A percentile compares a stretch with the other conserved stretches of the same genome.
Conservation (phyloP, 148 eudicot genomes). For the Rhododendron ovatum region DNA sequence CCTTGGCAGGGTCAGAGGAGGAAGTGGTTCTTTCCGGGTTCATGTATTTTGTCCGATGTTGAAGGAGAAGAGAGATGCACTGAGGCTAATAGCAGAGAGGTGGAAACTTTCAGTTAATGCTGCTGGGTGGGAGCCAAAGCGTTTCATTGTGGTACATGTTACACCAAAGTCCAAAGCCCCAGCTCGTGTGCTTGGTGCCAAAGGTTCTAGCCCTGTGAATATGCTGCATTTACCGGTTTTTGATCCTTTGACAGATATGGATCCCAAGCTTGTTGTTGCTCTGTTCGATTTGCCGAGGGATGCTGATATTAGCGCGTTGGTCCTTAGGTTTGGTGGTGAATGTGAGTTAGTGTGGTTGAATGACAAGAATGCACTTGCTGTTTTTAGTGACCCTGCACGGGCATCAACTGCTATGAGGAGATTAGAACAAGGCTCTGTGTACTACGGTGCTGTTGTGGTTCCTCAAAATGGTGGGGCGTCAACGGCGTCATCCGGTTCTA, state of each 20-base stretch:
- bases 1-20: slow-evolving; percentile 68
- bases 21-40: slow-evolving; percentile 38
- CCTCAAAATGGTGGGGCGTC: slow-evolving; percentile 38
- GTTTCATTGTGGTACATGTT: slow-evolving; percentile 72
- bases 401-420: slow-evolving; percentile 99
- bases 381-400: slow-evolving; percentile 83
- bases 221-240: slow-evolving; percentile 44
- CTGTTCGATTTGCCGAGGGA: slow-evolving; percentile 86
- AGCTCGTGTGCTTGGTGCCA: slow-evolving; percentile 65
- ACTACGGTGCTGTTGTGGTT: slow-evolving; percentile 65
- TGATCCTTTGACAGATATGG: slow-evolving; percentile 83
- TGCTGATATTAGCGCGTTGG: slow-evolving; percentile 84
- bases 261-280: slow-evolving; percentile 86
- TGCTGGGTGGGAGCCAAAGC: slow-evolving; percentile 96
- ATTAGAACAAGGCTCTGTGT: slow-evolving; percentile 80
- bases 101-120: slow-evolving; percentile 83
- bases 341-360: slow-evolving; percentile 97
- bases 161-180: slow-evolving; percentile 78
- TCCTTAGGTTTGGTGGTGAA: slow-evolving; percentile 94
- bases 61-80: slow-evolving; percentile 86
- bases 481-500: slow-evolving; percentile 27
- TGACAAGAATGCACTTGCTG: slow-evolving; percentile 90
- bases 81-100: slow-evolving; percentile 83
- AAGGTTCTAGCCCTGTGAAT: slow-evolving; percentile 36
- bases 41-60: slow-evolving; percentile 92